Evolutionary conservation across 305 asterid species (phyloP).

Genomic region (Fraxinus velutina): DNA sequence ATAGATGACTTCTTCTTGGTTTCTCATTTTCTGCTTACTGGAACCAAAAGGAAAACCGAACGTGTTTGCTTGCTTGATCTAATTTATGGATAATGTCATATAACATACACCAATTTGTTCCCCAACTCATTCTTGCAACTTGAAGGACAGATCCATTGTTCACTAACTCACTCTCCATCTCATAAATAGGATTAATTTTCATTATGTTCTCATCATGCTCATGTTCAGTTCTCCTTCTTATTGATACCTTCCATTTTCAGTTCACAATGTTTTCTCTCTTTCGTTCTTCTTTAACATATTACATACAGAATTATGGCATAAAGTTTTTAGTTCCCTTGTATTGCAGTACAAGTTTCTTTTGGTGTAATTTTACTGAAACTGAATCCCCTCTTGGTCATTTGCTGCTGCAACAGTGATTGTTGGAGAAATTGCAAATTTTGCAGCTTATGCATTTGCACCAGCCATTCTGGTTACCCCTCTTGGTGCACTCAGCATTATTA

Average conservation of each 20-base stretch:
- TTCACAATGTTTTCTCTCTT: background rate
- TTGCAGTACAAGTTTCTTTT: constrained; percentile 7
- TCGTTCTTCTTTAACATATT: background rate
- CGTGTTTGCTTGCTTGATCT: background rate
- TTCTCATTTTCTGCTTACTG: background rate
- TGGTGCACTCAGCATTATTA: constrained; percentile 97
- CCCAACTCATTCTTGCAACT: constrained; percentile 5
- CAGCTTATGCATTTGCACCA: constrained; percentile 99
- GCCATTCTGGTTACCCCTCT: constrained; percentile 98
- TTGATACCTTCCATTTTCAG: background rate
- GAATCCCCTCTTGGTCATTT: constrained; percentile 17
- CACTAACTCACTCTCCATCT: background rate
- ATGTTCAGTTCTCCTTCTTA: background rate
- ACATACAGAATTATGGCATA: background rate
- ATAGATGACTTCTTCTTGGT: constrained; percentile 1
- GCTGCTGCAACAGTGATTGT: constrained; percentile 74
- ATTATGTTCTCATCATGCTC: background rate
- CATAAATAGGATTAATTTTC: background rate
- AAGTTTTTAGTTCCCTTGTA: background rate
- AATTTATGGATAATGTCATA: background rate
- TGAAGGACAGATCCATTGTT: background rate
- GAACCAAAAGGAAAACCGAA: constrained; percentile 12
- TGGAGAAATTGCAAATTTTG: constrained; percentile 98
- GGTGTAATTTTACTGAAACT: background rate
- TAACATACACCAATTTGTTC: background rate